Evolutionary conservation across 768 basidiomycete species (phyloP), one percentile per base, ranked within the genome.

Genomic region (Boletales sp.): DNA sequence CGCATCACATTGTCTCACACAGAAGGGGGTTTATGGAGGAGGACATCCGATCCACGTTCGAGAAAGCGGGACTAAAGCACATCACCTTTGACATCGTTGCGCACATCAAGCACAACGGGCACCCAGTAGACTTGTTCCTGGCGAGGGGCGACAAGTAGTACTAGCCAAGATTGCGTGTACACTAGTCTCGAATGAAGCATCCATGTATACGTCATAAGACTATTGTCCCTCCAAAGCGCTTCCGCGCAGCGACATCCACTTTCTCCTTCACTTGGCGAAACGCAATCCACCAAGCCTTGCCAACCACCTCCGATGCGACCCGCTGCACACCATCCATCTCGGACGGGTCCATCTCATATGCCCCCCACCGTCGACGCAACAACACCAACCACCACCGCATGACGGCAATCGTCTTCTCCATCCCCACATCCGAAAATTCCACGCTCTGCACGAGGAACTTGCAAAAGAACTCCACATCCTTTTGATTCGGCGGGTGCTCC

Each of bases 331-430:
- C 67, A 37, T 71, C 66, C 19, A 65, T 67, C 37, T 72, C 74
- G 31, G 69, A 50, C 11, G 49, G 49, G 37, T 61, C 67, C 49
- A 68, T 57, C 65, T 88, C 85, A 48, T 78, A 78, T 4, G 72
- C 67, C 11, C 74, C 78, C 78, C 86, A 92, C 59, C 79, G 67
- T 53, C 83, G 70, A 57, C 84, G 71, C 57, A 91, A 64, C 25
- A 94, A 62, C 31, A 86, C 74, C 55, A 82, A 66, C 93, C 91
- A 94, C 88, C 87, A 94, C 59, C 79, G 84, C 74, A 90, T 73
- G 15, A 90, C 79, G 21, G 79, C 79, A 12, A 87, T 67, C 46
- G 83, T 86, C 53, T 79, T 79, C 68, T 86, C 85, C 36, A 91
- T 68, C 0, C 89, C 82, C n/a, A 59, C 77, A 62, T 89, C 86